A percentile compares a stretch with the other conserved stretches of the same genome.
Evolutionary conservation across 345 rosid genomes (phyloP).

Genomic region (Eucalyptus cloeziana): DNA sequence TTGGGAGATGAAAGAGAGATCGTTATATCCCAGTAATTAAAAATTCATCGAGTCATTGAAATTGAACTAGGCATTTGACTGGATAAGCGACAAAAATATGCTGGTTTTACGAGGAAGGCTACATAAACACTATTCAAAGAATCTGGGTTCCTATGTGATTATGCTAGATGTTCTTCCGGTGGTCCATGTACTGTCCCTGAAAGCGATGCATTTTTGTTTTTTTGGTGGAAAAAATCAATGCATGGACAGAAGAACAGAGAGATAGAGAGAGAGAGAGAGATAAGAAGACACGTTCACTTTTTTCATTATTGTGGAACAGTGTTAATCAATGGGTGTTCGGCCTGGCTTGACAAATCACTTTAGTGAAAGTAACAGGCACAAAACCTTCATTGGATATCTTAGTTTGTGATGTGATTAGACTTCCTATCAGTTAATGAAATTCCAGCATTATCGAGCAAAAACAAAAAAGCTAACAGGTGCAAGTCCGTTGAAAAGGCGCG

Average conservation of each 20-base stretch:
- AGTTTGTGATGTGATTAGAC: no score
- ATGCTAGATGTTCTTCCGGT: neutral
- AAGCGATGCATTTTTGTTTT: neutral
- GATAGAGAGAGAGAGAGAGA: neutral
- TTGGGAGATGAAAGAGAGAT: neutral
- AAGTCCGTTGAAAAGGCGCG: neutral
- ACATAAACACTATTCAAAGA: neutral
- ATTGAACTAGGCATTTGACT: neutral
- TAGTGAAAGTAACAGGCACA: neutral
- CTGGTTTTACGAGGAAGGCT: neutral
- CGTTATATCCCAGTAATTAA: neutral
- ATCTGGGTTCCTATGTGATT: neutral
- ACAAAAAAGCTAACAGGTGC: neutral
- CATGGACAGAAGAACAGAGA: neutral
- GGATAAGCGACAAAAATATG: neutral
- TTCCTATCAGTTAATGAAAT: no score
- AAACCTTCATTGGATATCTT: no score
- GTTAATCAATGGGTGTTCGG: neutral
- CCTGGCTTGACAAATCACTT: neutral
- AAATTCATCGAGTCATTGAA: neutral
- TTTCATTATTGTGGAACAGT: neutral
- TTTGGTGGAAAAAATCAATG: neutral
- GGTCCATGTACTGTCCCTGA: neutral
- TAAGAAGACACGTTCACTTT: neutral
- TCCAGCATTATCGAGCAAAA: no score